Evolutionary conservation across 371 early-diverging fungal species (phyloP), one percentile per base, ranked within the genome.

Genomic region (Apophysomyces ossiformis): DNA sequence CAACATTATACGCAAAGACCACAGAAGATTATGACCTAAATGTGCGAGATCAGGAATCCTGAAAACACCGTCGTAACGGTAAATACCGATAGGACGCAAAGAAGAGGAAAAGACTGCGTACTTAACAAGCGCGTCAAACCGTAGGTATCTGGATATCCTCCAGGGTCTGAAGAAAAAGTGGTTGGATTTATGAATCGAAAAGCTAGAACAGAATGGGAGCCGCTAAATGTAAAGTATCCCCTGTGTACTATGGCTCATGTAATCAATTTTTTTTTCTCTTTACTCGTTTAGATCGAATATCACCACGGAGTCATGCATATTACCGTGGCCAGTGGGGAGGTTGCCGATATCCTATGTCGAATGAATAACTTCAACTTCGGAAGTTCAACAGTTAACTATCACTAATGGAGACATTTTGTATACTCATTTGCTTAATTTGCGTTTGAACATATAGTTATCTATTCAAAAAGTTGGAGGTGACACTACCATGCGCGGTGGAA

Each of bases 81-180:
- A 61, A 60, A 32, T 16, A 50, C 21, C 35, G 21, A 50, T 50
- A 26, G 60, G 39, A 37, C 54, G 16, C 41, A 26, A 12, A n/a
- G 18, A 8, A 46, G 13, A 58, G 26, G n/a, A 16, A 59, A 11
- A 26, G 1, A 8, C 32, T 44, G 45, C 15, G 7, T 35, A 39
- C 45, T 46, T 66, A 60, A 41, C 45, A n/a, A 44, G 2, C 35
- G 21, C 15, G 7, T 18, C 38, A 21, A 37, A 41, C 32, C 11
- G 47, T 69, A 81, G 81, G 67, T 81, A 11, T 45, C 75, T 9
- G 78, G 78, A 7, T 71, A 70, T 68, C 78, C 77, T 32, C 60
- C 61, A 35, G 71, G 75, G 13, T 15, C 70, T 37, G 80, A 79
- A 65, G 66, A 75, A 21, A 68, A 75, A n/a, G 65, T 76, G 4